phyloP scores from a whole-genome alignment of 345 rosid species.

The Salix dunnii region DNA sequence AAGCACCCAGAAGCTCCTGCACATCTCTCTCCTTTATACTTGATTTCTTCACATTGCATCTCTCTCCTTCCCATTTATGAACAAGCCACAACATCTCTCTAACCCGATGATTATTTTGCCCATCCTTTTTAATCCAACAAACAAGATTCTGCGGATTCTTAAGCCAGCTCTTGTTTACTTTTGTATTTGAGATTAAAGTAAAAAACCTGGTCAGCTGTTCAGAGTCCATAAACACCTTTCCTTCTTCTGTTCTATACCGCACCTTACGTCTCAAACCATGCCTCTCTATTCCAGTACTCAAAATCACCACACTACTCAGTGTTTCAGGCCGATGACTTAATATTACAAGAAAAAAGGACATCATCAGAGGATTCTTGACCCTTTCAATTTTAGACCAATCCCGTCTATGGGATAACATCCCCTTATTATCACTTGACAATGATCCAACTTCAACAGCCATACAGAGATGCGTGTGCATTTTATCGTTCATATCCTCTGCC shows the following conservation, averaged over 20 bases:
- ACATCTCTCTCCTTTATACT: neutral
- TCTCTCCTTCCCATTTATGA: neutral
- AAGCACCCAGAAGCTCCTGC: neutral
- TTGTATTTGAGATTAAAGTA: neutral
- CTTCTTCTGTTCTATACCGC: neutral
- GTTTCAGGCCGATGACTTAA: neutral
- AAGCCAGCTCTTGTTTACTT: neutral
- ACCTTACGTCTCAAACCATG: neutral
- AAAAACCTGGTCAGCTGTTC: neutral
- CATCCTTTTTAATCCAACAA: neutral
- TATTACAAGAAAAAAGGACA: slow-evolving; percentile 1
- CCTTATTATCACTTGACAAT: neutral
- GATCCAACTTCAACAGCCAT: neutral
- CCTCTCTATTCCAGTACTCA: neutral
- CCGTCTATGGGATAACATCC: neutral
- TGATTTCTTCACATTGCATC: neutral
- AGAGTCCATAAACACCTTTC: neutral
- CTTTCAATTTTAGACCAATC: neutral
- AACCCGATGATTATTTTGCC: neutral
- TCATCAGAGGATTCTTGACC: neutral
- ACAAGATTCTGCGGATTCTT: neutral
- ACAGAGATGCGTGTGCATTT: neutral
- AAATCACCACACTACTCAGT: neutral
- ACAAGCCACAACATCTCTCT: neutral
- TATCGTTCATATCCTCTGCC: neutral